Evolutionary conservation across 345 rosid genomes (phyloP).

Genomic region (Carallia pectinifolia): DNA sequence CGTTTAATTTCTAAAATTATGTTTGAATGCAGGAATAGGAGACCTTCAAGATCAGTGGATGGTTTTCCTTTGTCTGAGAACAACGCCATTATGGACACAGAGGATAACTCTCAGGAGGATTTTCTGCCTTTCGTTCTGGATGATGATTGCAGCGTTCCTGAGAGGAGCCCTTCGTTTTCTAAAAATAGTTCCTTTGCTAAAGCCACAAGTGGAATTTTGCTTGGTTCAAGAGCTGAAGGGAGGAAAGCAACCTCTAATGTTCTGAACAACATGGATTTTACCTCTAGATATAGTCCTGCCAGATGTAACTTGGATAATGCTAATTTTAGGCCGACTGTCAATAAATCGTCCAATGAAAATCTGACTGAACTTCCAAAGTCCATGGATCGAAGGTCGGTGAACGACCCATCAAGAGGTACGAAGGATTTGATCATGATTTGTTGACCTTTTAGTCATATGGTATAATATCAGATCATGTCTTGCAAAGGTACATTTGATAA

Average conservation of each 20-base stretch:
- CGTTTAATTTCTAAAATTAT: constrained; percentile 24
- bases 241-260: constrained; percentile 45
- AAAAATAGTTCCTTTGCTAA: constrained; percentile 45
- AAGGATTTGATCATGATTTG: constrained; percentile 16
- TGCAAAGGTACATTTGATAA: constrained; percentile 1
- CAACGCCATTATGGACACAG: constrained; percentile 46
- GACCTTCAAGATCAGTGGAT: constrained; percentile 39
- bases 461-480: background rate
- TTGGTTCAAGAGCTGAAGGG: constrained; percentile 43
- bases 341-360: constrained; percentile 42
- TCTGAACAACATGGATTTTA: constrained; percentile 33
- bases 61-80: constrained; percentile 50
- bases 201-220: constrained; percentile 50
- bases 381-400: constrained; percentile 42
- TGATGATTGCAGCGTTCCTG: constrained; percentile 75
- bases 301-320: constrained; percentile 37
- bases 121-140: constrained; percentile 82
- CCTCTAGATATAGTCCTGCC: constrained; percentile 42
- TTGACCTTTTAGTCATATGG: constrained; percentile 13
- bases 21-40: constrained; percentile 43
- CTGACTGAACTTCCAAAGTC: constrained; percentile 41
- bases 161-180: constrained; percentile 66
- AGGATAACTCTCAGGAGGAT: constrained; percentile 74
- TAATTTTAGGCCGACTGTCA: constrained; percentile 39
- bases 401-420: constrained; percentile 53